Evolutionary conservation across 192 early-diverging fungal genomes (phyloP).

Genomic region (Umbelopsis vinacea): DNA sequence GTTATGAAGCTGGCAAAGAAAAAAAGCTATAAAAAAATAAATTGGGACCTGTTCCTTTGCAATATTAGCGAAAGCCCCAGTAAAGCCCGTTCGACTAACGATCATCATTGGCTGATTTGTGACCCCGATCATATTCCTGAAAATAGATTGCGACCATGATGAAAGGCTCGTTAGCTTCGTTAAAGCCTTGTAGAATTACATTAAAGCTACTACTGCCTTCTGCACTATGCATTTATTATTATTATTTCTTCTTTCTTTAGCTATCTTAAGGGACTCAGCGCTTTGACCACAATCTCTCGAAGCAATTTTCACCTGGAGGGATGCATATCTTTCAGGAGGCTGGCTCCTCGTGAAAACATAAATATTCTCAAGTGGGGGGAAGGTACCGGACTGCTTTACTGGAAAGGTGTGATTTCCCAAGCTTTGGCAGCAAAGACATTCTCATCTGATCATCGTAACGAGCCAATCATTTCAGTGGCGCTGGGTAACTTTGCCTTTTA

Average conservation of each 20-base stretch:
- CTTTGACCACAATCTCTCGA: too few relatives aligned
- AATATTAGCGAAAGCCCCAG: not conserved
- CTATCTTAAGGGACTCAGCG: too few relatives aligned
- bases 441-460: not conserved
- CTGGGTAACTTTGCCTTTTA: not conserved
- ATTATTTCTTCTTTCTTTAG: too few relatives aligned
- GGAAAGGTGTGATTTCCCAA: not conserved
- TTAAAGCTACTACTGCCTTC: too few relatives aligned
- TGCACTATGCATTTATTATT: too few relatives aligned
- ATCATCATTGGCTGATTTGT: conserved; percentile 21
- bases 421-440: not conserved
- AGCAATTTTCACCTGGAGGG: too few relatives aligned
- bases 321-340: too few relatives aligned
- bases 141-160: conserved; percentile 8
- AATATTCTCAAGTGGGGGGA: too few relatives aligned
- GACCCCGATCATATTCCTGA: conserved; percentile 19
- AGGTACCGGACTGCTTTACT: not conserved
- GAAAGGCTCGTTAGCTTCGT: too few relatives aligned
- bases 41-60: conserved; percentile 21
- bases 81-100: not conserved
- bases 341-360: too few relatives aligned
- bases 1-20: too few relatives aligned
- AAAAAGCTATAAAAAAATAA: conserved; percentile 38
- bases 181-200: too few relatives aligned
- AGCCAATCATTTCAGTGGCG: conserved; percentile 12